Evolutionary conservation across 257 asterid genomes (phyloP).

Genomic region (Solanum chmielewskii): DNA sequence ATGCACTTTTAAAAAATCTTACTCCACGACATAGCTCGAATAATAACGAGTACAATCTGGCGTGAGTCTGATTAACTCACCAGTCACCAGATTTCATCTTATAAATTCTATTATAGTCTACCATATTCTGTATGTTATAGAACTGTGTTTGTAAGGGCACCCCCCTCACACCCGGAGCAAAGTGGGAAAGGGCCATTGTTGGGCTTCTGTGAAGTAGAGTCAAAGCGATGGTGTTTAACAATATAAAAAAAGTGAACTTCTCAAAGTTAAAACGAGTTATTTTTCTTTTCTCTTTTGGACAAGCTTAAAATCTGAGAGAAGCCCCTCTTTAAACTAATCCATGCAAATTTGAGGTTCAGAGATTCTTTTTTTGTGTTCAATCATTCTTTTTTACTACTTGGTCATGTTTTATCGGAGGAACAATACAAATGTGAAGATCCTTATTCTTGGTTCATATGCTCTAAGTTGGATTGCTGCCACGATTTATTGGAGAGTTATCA

Average conservation of each 20-base stretch:
- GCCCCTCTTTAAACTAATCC: not conserved
- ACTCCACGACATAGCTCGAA: not conserved
- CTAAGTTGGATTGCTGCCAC: not conserved
- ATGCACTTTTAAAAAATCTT: not conserved
- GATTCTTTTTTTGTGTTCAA: not conserved
- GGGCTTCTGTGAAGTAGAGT: not conserved
- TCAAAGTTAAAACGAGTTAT: not conserved
- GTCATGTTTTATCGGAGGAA: not conserved
- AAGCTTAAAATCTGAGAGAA: not conserved
- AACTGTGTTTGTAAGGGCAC: not conserved
- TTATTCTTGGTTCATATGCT: not conserved
- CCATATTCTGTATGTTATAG: not conserved
- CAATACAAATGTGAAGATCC: not conserved
- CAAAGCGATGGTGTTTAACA: not conserved
- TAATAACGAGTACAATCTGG: not conserved
- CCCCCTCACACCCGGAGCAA: not conserved
- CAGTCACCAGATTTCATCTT: not conserved
- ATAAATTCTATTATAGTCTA: not conserved
- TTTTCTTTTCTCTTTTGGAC: not conserved
- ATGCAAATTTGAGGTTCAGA: not conserved
- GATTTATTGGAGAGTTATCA: not conserved
- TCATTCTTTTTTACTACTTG: not conserved
- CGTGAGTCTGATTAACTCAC: not conserved
- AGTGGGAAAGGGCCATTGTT: not conserved
- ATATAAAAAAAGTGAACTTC: not conserved